phyloP scores from a whole-genome alignment of 2,329 filamentous ascomycete genomes.

The Scortechinia acanthostroma region DNA sequence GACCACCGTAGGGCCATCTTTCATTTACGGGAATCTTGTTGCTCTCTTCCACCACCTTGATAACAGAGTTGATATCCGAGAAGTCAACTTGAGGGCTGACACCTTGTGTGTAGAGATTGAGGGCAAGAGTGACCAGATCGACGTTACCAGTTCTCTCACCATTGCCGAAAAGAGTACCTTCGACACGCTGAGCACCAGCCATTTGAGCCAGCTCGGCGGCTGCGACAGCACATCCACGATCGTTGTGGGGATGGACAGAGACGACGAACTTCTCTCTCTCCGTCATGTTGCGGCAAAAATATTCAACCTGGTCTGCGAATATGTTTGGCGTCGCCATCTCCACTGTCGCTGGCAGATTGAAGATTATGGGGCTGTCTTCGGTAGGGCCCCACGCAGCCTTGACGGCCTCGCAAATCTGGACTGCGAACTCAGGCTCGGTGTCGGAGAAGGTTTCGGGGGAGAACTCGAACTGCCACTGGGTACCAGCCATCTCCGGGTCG shows the following conservation, averaged over 20 bases:
- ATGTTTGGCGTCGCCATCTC: constrained; percentile 9
- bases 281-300: constrained; percentile 55
- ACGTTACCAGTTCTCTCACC: constrained; percentile 63
- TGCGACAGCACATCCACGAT: constrained; percentile 59
- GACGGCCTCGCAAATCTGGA: constrained; percentile 3
- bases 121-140: constrained; percentile 56
- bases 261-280: constrained; percentile 58
- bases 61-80: constrained; percentile 56
- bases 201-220: constrained; percentile 63
- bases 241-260: constrained; percentile 61
- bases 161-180: constrained; percentile 62
- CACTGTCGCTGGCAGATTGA: constrained; percentile 6
- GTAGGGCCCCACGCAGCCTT: constrained; percentile 5
- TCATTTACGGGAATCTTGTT: constrained; percentile 64
- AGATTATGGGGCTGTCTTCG: constrained; percentile 3
- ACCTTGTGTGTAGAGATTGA: constrained; percentile 64
- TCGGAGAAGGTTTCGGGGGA: constrained; percentile 6
- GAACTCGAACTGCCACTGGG: constrained; percentile 5
- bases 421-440: constrained; percentile 4
- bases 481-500: constrained; percentile 3
- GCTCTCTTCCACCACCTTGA: constrained; percentile 58
- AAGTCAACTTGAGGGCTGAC: constrained; percentile 59
- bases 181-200: constrained; percentile 60
- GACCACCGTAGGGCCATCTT: constrained; percentile 56
- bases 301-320: constrained; percentile 25